A percentile compares a stretch with the other conserved stretches of the same genome.
Evolutionary conservation across 2,329 filamentous ascomycete genomes (phyloP).

Genomic region (Rutstroemia sydowiana): DNA sequence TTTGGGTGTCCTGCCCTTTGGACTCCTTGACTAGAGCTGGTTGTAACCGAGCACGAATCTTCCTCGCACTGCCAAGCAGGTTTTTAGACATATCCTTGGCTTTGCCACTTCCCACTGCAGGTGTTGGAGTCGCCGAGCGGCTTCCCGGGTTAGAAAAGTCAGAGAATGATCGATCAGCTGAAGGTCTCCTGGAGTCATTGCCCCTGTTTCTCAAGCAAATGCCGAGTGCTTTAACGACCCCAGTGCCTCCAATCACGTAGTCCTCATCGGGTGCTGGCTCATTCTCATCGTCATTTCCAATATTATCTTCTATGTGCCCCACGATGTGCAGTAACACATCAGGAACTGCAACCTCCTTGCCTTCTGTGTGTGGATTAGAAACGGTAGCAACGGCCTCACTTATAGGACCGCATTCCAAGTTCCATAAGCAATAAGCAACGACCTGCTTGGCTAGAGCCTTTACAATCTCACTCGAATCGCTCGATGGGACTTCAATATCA

Average conservation of each 20-base stretch:
- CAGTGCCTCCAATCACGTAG: slow-evolving; percentile 92
- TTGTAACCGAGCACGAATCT: slow-evolving; percentile 77
- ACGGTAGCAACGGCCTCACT: slow-evolving; percentile 34
- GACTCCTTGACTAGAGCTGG: slow-evolving; percentile 74
- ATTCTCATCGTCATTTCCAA: slow-evolving; percentile 49
- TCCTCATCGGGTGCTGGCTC: slow-evolving; percentile 78
- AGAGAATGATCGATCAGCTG: slow-evolving; percentile 21
- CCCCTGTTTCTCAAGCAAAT: slow-evolving; percentile 81
- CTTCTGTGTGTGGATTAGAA: slow-evolving; percentile 34
- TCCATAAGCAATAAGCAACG: slow-evolving; percentile 87
- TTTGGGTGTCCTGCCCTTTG: slow-evolving; percentile 61
- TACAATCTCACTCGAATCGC: slow-evolving; percentile 80
- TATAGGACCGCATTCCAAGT: slow-evolving; percentile 72
- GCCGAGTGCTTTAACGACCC: slow-evolving; percentile 86
- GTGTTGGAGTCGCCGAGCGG: slow-evolving; percentile 40
- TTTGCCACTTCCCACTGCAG: slow-evolving; percentile 45
- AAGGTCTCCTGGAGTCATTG: slow-evolving; percentile 47
- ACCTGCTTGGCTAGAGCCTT: slow-evolving; percentile 89
- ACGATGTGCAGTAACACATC: slow-evolving; percentile 84
- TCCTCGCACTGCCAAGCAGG: slow-evolving; percentile 76
- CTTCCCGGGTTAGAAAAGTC: slow-evolving; percentile 28
- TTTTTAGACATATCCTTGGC: slow-evolving; percentile 93
- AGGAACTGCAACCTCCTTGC: slow-evolving; percentile 57
- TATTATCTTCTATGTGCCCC: slow-evolving; percentile 51
- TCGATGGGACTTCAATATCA: slow-evolving; percentile 80